phyloP scores from a whole-genome alignment of 208 protist genomes.

The Trichomonas tenax region DNA sequence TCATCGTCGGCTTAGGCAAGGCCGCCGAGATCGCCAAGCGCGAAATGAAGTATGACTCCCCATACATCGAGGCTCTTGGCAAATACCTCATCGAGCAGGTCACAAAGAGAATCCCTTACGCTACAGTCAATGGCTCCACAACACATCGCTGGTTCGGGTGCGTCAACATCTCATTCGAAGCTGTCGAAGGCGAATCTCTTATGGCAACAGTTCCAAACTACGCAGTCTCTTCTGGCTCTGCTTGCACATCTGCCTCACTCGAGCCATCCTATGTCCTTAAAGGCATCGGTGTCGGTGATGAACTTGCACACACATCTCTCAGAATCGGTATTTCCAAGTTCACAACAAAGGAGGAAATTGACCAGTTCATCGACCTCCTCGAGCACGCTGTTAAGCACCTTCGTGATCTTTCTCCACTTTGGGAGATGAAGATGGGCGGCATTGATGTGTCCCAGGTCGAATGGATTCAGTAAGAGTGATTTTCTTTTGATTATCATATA shows the following conservation, averaged over 20 bases:
- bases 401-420: slow-evolving; percentile 87
- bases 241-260: slow-evolving; percentile 92
- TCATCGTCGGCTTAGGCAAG: neutral
- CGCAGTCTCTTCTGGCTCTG: slow-evolving; percentile 70
- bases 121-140: slow-evolving; percentile 55
- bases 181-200: slow-evolving; percentile 93
- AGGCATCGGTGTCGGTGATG: slow-evolving; percentile 82
- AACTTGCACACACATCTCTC: slow-evolving; percentile 92
- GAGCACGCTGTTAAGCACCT: slow-evolving; percentile 72
- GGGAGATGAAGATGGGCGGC: slow-evolving; percentile 79
- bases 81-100: slow-evolving; percentile 61
- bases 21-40: neutral
- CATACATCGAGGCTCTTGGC: slow-evolving; percentile 61
- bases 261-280: slow-evolving; percentile 96
- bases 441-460: slow-evolving; percentile 65
- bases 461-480: slow-evolving; percentile 43
- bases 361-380: slow-evolving; percentile 66
- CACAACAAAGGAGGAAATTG: slow-evolving; percentile 79
- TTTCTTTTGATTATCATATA: neutral
- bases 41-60: slow-evolving; percentile 53
- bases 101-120: slow-evolving; percentile 17
- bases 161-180: slow-evolving; percentile 92
- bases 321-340: slow-evolving; percentile 92
- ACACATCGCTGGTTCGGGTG: slow-evolving; percentile 72
- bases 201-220: slow-evolving; percentile 60